These are phyloP conservation scores for Candida nitratophila DNA, from an alignment of 805 yeast genomes.

Conservation along the genomic window DNA sequence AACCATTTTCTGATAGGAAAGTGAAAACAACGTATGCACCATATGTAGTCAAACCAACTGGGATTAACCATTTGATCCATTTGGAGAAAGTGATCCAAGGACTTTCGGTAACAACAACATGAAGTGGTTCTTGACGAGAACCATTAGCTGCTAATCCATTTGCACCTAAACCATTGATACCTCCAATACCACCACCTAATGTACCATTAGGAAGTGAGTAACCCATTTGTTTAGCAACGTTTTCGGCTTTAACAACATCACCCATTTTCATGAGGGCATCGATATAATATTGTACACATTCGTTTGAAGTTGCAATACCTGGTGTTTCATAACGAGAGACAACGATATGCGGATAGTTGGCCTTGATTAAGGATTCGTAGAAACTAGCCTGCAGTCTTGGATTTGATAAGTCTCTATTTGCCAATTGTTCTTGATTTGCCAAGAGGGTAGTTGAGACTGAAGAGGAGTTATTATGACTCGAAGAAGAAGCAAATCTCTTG, in stretches of 20 bases:
- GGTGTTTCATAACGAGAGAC: conserved; percentile 92
- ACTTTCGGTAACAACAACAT: conserved; percentile 88
- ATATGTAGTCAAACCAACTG: conserved; percentile 72
- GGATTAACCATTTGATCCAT: conserved; percentile 85
- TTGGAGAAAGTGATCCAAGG: conserved; percentile 69
- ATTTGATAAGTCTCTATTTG: conserved; percentile 67
- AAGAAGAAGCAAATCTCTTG: background rate
- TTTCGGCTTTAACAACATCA: conserved; percentile 69
- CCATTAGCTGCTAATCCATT: conserved; percentile 33
- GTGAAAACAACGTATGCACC: conserved; percentile 75
- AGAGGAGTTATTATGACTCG: background rate
- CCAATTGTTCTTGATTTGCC: conserved; percentile 73
- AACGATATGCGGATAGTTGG: conserved; percentile 93
- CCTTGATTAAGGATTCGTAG: conserved; percentile 62
- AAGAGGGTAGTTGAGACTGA: conserved; percentile 25
- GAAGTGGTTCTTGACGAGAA: conserved; percentile 74
- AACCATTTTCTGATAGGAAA: conserved; percentile 74
- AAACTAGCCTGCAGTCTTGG: conserved; percentile 76
- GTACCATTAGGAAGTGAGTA: conserved; percentile 13
- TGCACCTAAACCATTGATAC: conserved; percentile 6
- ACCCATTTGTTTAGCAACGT: conserved; percentile 43
- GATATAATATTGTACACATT: conserved; percentile 70
- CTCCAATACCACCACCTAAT: conserved; percentile 13
- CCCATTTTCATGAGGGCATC: conserved; percentile 80
- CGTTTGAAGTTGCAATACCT: conserved; percentile 79